These are phyloP conservation scores for Metschnikowia colocasiae DNA, from an alignment of 805 yeast genomes.

Conservation along the genomic window DNA sequence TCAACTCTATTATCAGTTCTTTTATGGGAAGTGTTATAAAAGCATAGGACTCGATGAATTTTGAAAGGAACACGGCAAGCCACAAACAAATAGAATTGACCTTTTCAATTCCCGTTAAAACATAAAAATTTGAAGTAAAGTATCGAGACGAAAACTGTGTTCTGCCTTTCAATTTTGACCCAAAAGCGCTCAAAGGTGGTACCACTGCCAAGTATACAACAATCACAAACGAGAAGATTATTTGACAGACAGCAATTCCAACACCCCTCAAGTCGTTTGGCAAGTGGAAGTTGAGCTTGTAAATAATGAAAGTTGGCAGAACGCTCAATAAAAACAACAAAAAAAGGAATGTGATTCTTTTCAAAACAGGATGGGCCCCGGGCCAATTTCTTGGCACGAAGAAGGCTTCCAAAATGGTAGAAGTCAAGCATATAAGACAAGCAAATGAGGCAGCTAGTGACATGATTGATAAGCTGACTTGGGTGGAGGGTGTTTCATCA, in stretches of 20 bases:
- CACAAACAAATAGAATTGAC: slow-evolving; percentile 68
- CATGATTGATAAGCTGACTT: slow-evolving; percentile 53
- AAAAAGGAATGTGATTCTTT: slow-evolving; percentile 43
- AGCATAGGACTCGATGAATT: slow-evolving; percentile 84
- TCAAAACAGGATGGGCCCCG: slow-evolving; percentile 59
- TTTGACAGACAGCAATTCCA: slow-evolving; percentile 50
- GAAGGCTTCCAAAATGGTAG: slow-evolving; percentile 52
- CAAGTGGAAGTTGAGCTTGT: slow-evolving; percentile 30
- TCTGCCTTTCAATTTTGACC: slow-evolving; percentile 30
- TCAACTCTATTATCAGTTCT: slow-evolving; percentile 70
- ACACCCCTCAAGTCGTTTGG: slow-evolving; percentile 28
- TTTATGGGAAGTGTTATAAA: slow-evolving; percentile 84
- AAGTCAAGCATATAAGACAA: slow-evolving; percentile 48
- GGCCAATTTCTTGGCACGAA: slow-evolving; percentile 74
- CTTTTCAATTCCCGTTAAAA: slow-evolving; percentile 49
- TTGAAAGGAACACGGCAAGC: slow-evolving; percentile 62
- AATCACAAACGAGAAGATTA: slow-evolving; percentile 50
- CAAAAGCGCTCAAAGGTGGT: slow-evolving; percentile 60
- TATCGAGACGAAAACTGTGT: slow-evolving; percentile 28
- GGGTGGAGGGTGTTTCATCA: slow-evolving; percentile 59
- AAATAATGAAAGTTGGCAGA: slow-evolving; percentile 50
- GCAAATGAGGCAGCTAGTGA: slow-evolving; percentile 68
- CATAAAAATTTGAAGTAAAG: slow-evolving; percentile 60
- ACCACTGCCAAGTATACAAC: slow-evolving; percentile 55
- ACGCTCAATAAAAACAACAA: slow-evolving; percentile 43